Evolutionary conservation across 495 filamentous ascomycete species (phyloP), one percentile per base, ranked within the genome.

Genomic region (Pyronema domesticum): DNA sequence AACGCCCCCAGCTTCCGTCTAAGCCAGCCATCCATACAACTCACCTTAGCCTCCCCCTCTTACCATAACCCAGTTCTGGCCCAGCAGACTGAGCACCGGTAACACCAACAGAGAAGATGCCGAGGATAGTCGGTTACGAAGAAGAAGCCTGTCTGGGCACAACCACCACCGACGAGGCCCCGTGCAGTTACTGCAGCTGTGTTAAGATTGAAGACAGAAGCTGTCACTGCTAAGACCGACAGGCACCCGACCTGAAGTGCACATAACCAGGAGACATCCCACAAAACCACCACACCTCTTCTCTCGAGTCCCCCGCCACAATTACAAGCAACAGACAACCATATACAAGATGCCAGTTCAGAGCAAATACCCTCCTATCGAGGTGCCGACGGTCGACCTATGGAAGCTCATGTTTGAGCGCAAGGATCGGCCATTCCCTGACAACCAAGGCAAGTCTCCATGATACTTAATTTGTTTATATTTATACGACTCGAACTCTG

Each of bases 321-420:
- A 13, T 13, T 6, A 13, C 11, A 42, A 42, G 39, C 45, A 51
- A 51, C 36, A 51, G 17, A 8, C 35, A 53, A 7, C 2, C 40
- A 51, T 51, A 51, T 40, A 8, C 35, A 53, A 7, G 13, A 53
- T 53, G 50, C 50, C 50, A 6, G 35, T 33, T 37, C 35, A 53
- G 17, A 40, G 35, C 11, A 40, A 53, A 40, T 83, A 76, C 62
- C 71, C 73, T 3, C 60, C 65, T 0, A 49, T 87, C 36, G 68
- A 75, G 43, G 79, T 89, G 45, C 86, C 86, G 0, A 60, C 74
- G 33, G 57, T 77, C 44, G 86, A 89, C 65, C 55, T 94, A 17
- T 91, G 80, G 79, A 71, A 72, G 0, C 81, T 93, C 46, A 65
- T 96, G 7, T 89, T 95, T 65, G 85, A 91, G 61, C 71, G 82